phyloP scores from a whole-genome alignment of 1,284 basidiomycete genomes.

The Microbotryomycetes sp. region DNA sequence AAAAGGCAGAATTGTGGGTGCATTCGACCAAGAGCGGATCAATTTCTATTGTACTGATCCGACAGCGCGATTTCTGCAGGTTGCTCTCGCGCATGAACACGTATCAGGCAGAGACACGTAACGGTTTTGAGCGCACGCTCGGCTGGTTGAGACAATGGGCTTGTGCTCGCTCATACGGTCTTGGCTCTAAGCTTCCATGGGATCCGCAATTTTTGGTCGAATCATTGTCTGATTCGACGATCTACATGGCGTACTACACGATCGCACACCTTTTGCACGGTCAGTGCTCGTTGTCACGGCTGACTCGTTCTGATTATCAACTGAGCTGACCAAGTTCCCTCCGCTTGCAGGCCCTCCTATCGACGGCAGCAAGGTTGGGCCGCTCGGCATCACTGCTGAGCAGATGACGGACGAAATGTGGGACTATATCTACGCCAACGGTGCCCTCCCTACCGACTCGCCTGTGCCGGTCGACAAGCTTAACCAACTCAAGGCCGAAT shows the following conservation, averaged over 20 bases:
- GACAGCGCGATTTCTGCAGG: conserved; percentile 45
- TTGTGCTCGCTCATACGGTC: conserved; percentile 91
- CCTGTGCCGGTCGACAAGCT: conserved; percentile 67
- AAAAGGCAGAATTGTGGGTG: conserved; percentile 70
- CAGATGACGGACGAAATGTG: conserved; percentile 97
- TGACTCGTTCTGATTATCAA: neutral
- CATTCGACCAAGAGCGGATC: no score
- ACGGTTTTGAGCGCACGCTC: conserved; percentile 85
- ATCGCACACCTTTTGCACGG: conserved; percentile 83
- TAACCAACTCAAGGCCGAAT: conserved; percentile 81
- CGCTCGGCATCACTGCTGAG: conserved; percentile 75
- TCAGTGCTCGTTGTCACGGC: conserved; percentile 40
- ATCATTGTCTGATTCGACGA: conserved; percentile 92
- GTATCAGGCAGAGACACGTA: conserved; percentile 79
- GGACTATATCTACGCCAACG: conserved; percentile 84
- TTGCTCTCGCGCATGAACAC: conserved; percentile 81
- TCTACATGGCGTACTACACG: conserved; percentile 99
- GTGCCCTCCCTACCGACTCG: conserved; percentile 61
- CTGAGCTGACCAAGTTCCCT: neutral
- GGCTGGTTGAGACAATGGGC: conserved; percentile 99
- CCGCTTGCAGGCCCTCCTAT: conserved; percentile 55
- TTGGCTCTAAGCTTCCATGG: conserved; percentile 96
- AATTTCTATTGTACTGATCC: conserved; percentile 8
- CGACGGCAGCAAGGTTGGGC: conserved; percentile 72
- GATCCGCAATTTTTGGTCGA: conserved; percentile 95